Evolutionary conservation across 495 filamentous ascomycete genomes (phyloP).

Genomic region (Jackrogersella minutella): DNA sequence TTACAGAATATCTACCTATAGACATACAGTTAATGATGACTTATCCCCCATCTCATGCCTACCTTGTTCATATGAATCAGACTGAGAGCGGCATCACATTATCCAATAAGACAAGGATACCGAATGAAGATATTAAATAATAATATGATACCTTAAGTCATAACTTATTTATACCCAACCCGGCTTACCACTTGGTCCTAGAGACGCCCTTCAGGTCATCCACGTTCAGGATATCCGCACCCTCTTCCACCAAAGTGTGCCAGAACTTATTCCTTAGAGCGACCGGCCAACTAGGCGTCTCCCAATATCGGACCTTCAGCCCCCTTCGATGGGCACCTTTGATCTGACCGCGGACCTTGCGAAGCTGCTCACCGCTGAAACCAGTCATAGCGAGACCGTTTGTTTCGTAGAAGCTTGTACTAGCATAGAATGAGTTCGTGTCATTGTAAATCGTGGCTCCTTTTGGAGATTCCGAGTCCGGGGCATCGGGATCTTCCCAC

Average conservation of each 20-base stretch:
- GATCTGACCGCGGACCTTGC: slow-evolving; percentile 69
- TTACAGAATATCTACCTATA: too few species aligned
- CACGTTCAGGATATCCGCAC: slow-evolving; percentile 77
- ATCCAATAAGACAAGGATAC: neutral
- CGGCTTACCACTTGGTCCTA: slow-evolving; percentile 44
- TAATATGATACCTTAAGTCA: neutral
- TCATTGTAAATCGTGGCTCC: slow-evolving; percentile 48
- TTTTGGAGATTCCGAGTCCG: slow-evolving; percentile 5
- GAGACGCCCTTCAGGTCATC: slow-evolving; percentile 68
- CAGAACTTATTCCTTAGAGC: slow-evolving; percentile 76
- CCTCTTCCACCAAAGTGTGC: slow-evolving; percentile 74
- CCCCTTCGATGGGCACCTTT: slow-evolving; percentile 73
- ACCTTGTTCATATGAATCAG: too few species aligned
- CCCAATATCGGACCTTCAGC: slow-evolving; percentile 80
- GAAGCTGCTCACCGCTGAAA: slow-evolving; percentile 62
- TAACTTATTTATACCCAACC: neutral
- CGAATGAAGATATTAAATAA: too few species aligned
- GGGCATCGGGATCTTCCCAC: slow-evolving; percentile 43
- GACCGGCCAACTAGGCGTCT: slow-evolving; percentile 79
- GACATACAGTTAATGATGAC: too few species aligned
- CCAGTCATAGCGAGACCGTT: slow-evolving; percentile 59
- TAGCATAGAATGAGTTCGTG: slow-evolving; percentile 64
- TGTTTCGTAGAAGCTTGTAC: slow-evolving; percentile 54
- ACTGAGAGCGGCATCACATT: too few species aligned
- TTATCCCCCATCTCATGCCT: too few species aligned